Evolutionary conservation across 257 asterid species (phyloP).

Genomic region (Nicotiana obtusifolia): DNA sequence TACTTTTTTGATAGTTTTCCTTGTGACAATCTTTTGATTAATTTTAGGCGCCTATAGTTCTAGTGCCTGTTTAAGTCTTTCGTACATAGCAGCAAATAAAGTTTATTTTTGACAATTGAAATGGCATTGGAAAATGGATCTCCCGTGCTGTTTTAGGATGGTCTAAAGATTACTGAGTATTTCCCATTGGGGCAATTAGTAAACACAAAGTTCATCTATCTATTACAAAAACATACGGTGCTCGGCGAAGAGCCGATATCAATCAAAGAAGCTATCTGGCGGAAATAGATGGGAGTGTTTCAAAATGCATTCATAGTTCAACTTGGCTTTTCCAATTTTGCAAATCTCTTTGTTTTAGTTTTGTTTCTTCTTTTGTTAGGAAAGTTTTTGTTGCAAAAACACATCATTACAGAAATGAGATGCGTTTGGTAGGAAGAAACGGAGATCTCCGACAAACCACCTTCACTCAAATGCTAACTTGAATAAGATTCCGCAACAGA

Average conservation of each 20-base stretch:
- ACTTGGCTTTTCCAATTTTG: not conserved
- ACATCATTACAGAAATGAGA: not conserved
- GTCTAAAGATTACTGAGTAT: not conserved
- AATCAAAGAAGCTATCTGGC: not conserved
- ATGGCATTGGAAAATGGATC: not conserved
- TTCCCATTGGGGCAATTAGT: not conserved
- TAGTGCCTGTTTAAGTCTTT: not conserved
- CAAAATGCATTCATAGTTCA: not conserved
- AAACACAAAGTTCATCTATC: not conserved
- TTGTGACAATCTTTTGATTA: not conserved
- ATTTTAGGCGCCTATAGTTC: not conserved
- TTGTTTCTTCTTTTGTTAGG: not conserved
- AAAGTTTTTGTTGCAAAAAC: not conserved
- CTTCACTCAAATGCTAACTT: not conserved
- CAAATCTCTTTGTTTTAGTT: not conserved
- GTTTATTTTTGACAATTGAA: not conserved
- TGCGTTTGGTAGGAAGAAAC: not conserved
- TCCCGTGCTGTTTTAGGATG: not conserved
- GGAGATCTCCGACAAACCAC: not conserved
- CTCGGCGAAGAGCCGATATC: not conserved
- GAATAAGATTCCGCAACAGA: not conserved
- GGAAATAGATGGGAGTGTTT: not conserved
- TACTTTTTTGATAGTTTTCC: not conserved
- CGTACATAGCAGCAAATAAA: not conserved
- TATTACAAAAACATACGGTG: not conserved